Base-by-base conservation (phyloP, 345 rosid genomes). In the Toxicodendron radicans region DNA sequence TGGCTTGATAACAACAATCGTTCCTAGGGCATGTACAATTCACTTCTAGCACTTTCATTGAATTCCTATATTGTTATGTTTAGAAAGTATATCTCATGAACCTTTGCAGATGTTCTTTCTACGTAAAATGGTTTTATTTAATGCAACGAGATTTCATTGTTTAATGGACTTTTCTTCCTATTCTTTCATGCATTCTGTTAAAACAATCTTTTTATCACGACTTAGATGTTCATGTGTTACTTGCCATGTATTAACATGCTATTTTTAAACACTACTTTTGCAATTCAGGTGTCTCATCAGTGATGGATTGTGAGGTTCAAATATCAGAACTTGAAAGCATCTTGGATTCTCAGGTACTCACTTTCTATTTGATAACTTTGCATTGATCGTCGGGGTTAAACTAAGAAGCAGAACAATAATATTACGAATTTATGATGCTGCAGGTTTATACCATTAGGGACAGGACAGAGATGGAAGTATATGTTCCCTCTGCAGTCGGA, bases 251-350 rank as follows among this genome's bases (percentile, higher is more conserved):
- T 67, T 66, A 10, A 38, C 61, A 65, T 41, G 27, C 45, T 58
- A 6, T 63, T 64, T 27, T 54, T 35, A 58, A 70, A 79, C 30
- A 1, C 32, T 54, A 66, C 61, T 71, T 71, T 71, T 70, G 64
- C 57, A 24, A 56, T 62, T 82, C 58, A 90, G 87, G 94, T 73
- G 79, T 84, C 68, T 75, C 84, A n/a, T 87, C 85, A 35, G 46
- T 61, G 20, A 59, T 52, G 64, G 85, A 86, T 69, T 91, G 89
- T 75, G 90, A 90, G 56, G 83, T 67, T 66, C 94, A 88, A 79
- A 81, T 91, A 61, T 82, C 91, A 76, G 90, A 84, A 66, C 89
- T 95, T 24, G 98, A 95, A 80, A 87, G 78, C 80, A 81, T 89
- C 74, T 78, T 91, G 92, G 95, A 90, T 79, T 87, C 95, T 38